Evolutionary conservation across 257 asterid species (phyloP), one percentile per base, ranked within the genome.

Genomic region (Phtheirospermum japonicum): DNA sequence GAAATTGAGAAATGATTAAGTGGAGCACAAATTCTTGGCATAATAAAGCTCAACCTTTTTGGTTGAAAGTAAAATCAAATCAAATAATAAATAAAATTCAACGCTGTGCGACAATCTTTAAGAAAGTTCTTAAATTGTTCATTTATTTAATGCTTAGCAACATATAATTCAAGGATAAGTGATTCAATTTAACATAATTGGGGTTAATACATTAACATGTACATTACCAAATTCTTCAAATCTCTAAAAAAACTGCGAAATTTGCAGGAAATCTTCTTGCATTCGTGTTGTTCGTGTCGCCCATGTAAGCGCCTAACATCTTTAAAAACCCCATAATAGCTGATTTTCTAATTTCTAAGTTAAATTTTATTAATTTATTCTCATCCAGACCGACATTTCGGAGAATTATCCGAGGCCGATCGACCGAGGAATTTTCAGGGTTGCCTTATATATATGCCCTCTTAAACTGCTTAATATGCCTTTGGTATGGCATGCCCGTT

Each of bases 401-500:
- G 61, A 79, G 97, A 69, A 89, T 89, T 54, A 66, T 79, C 57
- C 62, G 80, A 64, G 77, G 75, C 87, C 59, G 71, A 69, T 87
- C 97, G n/a, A 89, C 97, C 0, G 95, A 89, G 63, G 82, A 87
- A 40, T 89, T 87, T 61, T 89, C 97, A 0, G 95, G 95, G 59
- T 59, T 83, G 80, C 97, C 97, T 52, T 89, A 89, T 61, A 72
- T 89, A 40, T 89, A 89, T 14, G 72, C 95, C 50, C 85, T 89
- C 55, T 74, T 89, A 72, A 89, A 89, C 82, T 85, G 97, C 76
- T 76, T 83, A 18, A 83, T 87, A 78, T 89, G 95, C 73, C 87
- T 89, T 23, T 89, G 95, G 95, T 89, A 89, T 52, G 97, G 97
- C 33, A 48, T 75, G 74, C 97, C 97, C 1, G 11, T 87, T 8